A percentile compares a stretch with the other conserved stretches of the same genome.
These are phyloP conservation scores for Tuber brumale DNA, from an alignment of 495 filamentous ascomycete genomes.

Conservation along the genomic window DNA sequence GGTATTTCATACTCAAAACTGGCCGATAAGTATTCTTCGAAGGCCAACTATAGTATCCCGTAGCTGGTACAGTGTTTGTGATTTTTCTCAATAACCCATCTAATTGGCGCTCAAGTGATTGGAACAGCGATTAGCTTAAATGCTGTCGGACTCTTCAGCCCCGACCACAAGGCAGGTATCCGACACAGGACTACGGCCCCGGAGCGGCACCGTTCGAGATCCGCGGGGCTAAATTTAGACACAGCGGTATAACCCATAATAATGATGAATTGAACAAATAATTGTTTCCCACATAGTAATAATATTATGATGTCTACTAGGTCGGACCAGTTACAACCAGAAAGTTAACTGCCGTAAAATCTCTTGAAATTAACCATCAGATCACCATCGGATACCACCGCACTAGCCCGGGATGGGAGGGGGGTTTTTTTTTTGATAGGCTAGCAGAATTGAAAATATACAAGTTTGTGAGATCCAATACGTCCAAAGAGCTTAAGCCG, in stretches of 20 bases:
- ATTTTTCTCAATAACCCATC: background rate
- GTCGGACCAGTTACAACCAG: too few relatives aligned
- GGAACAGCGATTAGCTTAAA: background rate
- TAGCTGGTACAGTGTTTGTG: background rate
- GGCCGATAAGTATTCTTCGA: background rate
- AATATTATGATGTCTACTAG: background rate
- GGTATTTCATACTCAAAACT: background rate
- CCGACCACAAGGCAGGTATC: background rate
- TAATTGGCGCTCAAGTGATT: background rate
- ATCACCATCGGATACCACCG: background rate
- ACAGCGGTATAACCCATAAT: background rate
- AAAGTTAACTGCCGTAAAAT: background rate
- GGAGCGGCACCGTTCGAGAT: background rate
- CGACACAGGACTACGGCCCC: background rate
- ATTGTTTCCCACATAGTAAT: background rate
- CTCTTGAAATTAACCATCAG: background rate
- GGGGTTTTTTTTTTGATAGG: background rate
- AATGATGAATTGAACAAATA: background rate
- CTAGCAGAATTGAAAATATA: too few relatives aligned
- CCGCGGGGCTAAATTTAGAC: background rate
- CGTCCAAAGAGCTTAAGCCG: background rate
- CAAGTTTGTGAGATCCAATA: background rate
- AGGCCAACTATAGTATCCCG: too few relatives aligned
- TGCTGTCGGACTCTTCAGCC: background rate
- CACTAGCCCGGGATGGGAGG: background rate